phyloP scores from a whole-genome alignment of 768 basidiomycete genomes.

The Suillus weaverae region DNA sequence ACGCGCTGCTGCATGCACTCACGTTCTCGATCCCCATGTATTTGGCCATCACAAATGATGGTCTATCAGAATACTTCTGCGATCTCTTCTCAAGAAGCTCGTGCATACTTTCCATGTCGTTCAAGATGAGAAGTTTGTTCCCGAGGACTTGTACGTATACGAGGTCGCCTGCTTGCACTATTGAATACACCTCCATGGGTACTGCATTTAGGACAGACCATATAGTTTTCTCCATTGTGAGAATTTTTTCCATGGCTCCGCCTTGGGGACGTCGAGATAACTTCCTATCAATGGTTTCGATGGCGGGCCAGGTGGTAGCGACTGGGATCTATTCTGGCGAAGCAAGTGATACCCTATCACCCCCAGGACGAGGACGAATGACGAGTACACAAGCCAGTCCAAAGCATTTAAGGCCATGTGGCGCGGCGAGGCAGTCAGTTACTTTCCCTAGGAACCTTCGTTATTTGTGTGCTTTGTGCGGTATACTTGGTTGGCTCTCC shows the following conservation, averaged over 20 bases:
- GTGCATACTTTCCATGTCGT: constrained; percentile 26
- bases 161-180: constrained; percentile 14
- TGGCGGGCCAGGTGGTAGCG: constrained; percentile 31
- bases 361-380: not conserved
- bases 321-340: not conserved
- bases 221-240: constrained; percentile 20
- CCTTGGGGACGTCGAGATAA: constrained; percentile 21
- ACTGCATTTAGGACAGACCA: constrained; percentile 5
- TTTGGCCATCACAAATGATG: constrained; percentile 13
- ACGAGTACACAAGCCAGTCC: not conserved
- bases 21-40: constrained; percentile 9
- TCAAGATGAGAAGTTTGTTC: constrained; percentile 19
- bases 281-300: constrained; percentile 27
- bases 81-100: constrained; percentile 33
- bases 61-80: constrained; percentile 19
- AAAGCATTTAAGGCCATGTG: not conserved
- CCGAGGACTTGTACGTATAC: constrained; percentile 17
- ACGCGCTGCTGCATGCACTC: not conserved
- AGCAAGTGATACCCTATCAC: not conserved
- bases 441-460: not conserved
- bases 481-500: not conserved
- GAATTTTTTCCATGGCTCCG: constrained; percentile 24
- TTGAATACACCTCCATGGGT: not conserved
- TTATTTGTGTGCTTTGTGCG: not conserved
- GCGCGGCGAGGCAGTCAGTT: not conserved